phyloP scores from a whole-genome alignment of 2,329 filamentous ascomycete genomes.

The Nannizziopsis arthrosporioides region DNA sequence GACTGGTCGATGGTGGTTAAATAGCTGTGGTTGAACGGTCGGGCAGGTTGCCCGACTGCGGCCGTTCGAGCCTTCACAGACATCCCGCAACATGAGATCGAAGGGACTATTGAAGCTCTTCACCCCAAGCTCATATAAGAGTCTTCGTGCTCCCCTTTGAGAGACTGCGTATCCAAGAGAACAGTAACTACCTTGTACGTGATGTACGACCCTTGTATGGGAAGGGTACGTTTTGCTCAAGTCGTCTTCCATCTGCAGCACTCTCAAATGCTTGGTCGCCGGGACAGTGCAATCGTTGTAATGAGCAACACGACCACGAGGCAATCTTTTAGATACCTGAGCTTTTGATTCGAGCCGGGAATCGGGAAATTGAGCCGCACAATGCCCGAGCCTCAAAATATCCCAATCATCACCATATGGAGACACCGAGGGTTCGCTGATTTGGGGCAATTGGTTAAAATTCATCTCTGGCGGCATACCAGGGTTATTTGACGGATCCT shows the following conservation, averaged over 20 bases:
- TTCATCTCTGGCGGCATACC: constrained; percentile 2
- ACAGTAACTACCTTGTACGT: constrained; percentile 32
- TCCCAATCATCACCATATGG: constrained; percentile 46
- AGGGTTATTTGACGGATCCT: background rate
- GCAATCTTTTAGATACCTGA: background rate
- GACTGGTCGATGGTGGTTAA: constrained; percentile 15
- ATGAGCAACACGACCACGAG: constrained; percentile 1
- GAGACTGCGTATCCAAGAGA: constrained; percentile 38
- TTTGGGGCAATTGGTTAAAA: background rate
- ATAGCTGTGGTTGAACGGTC: constrained; percentile 17
- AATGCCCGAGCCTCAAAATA: constrained; percentile 37
- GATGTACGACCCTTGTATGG: constrained; percentile 38
- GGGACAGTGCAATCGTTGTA: constrained; percentile 2
- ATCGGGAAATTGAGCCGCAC: constrained; percentile 16
- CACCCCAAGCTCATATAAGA: constrained; percentile 37
- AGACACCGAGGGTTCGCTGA: constrained; percentile 20
- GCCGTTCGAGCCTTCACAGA: constrained; percentile 22
- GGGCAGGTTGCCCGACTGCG: constrained; percentile 15
- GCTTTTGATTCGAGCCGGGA: background rate
- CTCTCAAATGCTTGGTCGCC: background rate
- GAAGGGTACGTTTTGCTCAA: constrained; percentile 23
- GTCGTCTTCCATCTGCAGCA: background rate
- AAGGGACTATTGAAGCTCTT: constrained; percentile 31
- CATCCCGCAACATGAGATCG: constrained; percentile 23
- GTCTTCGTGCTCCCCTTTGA: constrained; percentile 33